A percentile compares a stretch with the other conserved stretches of the same genome.
Evolutionary conservation across 257 asterid species (phyloP).

Genomic region (Cordia subcordata): DNA sequence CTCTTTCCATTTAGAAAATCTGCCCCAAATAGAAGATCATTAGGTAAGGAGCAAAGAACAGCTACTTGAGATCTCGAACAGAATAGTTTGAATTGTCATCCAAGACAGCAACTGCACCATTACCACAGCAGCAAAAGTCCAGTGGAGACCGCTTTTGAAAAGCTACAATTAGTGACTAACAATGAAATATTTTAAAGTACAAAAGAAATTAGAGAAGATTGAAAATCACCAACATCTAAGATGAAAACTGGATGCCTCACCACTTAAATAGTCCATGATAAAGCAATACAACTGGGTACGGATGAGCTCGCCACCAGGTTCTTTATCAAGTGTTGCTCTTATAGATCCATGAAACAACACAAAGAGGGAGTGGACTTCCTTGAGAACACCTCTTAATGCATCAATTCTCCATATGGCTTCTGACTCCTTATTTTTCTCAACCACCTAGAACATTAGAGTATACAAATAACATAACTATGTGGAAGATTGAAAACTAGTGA

Average conservation of each 20-base stretch:
- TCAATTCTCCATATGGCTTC: conserved; percentile 84
- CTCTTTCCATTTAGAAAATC: conserved; percentile 78
- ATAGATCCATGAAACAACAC: conserved; percentile 87
- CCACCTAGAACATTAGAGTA: conserved; percentile 49
- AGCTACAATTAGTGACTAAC: conserved; percentile 90
- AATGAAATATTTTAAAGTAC: conserved; percentile 50
- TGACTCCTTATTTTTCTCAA: conserved; percentile 64
- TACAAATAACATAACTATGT: conserved; percentile 12
- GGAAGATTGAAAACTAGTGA: conserved; percentile 9
- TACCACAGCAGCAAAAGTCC: conserved; percentile 99
- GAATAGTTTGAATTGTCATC: conserved; percentile 69
- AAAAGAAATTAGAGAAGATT: conserved; percentile 30
- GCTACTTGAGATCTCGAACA: conserved; percentile 58
- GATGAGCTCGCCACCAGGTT: conserved; percentile 81
- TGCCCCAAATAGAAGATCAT: conserved; percentile 75
- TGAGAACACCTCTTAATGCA: conserved; percentile 64
- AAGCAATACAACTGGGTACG: conserved; percentile 74
- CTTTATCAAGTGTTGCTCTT: conserved; percentile 78
- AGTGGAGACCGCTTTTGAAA: conserved; percentile 87
- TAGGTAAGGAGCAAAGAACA: conserved; percentile 47
- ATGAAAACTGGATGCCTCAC: conserved; percentile 49
- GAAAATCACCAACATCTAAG: conserved; percentile 19
- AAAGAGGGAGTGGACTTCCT: conserved; percentile 87
- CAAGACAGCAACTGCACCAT: conserved; percentile 82
- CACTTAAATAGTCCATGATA: conserved; percentile 90